Evolutionary conservation across 148 eudicot species (phyloP).

Genomic region (Fagopyrum esculentum): DNA sequence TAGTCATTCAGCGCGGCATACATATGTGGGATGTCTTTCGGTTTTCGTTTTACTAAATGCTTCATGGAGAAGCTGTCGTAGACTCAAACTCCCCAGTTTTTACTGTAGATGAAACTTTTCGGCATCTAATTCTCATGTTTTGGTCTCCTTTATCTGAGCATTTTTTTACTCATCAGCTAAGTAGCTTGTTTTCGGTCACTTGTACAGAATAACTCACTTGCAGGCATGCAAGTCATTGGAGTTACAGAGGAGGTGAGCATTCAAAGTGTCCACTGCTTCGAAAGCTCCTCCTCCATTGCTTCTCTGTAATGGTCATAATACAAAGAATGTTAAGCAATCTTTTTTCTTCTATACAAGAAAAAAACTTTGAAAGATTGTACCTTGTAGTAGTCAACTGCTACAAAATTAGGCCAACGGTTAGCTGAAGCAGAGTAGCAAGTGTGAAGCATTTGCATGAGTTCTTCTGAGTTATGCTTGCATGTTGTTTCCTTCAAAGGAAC

Average conservation of each 20-base stretch:
- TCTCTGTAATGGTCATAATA: neutral
- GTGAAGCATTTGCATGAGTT: neutral
- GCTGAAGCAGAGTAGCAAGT: conserved; percentile 5
- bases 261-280: neutral
- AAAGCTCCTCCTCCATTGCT: conserved; percentile 11
- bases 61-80: neutral
- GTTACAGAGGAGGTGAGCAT: neutral
- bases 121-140: neutral
- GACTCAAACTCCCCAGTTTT: neutral
- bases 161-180: neutral
- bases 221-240: neutral
- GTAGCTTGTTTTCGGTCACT: neutral
- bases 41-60: neutral
- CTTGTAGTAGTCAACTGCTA: conserved; percentile 3
- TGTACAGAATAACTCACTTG: neutral
- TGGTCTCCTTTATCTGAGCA: neutral
- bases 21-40: neutral
- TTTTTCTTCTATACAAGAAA: neutral
- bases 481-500: neutral
- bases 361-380: neutral
- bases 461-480: neutral
- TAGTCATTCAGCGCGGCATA: conserved; percentile 1
- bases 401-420: neutral
- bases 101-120: neutral
- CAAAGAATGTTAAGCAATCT: neutral